phyloP scores from a whole-genome alignment of 768 basidiomycete species.

The Tulasnella calospora region DNA sequence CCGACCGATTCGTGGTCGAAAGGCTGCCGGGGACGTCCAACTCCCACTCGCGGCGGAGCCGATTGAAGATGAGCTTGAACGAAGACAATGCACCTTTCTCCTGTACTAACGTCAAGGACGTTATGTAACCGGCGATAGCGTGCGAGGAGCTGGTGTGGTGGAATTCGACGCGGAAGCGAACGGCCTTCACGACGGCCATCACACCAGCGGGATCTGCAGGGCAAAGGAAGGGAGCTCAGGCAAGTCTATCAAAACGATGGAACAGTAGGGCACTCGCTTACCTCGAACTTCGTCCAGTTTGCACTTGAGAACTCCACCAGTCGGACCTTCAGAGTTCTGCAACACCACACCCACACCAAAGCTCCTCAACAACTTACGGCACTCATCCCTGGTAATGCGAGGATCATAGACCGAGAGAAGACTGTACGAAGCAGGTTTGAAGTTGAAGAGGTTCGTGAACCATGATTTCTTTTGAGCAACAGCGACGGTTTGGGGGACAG shows the following conservation, averaged over 20 bases:
- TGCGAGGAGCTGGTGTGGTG: conserved; percentile 40
- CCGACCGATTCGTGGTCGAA: background rate
- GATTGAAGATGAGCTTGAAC: conserved; percentile 68
- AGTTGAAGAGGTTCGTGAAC: conserved; percentile 85
- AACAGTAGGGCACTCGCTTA: conserved; percentile 15
- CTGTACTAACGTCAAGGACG: conserved; percentile 62
- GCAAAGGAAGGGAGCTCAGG: background rate
- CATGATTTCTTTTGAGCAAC: conserved; percentile 58
- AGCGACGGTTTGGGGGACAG: conserved; percentile 35
- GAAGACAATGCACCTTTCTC: conserved; percentile 84
- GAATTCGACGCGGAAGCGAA: conserved; percentile 81
- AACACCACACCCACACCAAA: conserved; percentile 66
- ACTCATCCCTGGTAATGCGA: conserved; percentile 49
- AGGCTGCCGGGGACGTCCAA: conserved; percentile 43
- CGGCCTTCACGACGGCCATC: conserved; percentile 56
- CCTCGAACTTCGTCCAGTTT: conserved; percentile 58
- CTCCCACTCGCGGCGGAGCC: conserved; percentile 66
- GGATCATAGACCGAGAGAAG: conserved; percentile 57
- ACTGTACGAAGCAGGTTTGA: conserved; percentile 59
- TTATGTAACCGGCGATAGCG: conserved; percentile 46
- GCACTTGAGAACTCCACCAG: conserved; percentile 61
- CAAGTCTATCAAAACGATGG: background rate
- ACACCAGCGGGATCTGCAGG: conserved; percentile 47
- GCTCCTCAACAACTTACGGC: conserved; percentile 63
- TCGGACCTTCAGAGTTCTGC: conserved; percentile 47